These are phyloP conservation scores for Mortierella sp. DNA, from an alignment of 371 early-diverging fungal species.

Conservation along the genomic window DNA sequence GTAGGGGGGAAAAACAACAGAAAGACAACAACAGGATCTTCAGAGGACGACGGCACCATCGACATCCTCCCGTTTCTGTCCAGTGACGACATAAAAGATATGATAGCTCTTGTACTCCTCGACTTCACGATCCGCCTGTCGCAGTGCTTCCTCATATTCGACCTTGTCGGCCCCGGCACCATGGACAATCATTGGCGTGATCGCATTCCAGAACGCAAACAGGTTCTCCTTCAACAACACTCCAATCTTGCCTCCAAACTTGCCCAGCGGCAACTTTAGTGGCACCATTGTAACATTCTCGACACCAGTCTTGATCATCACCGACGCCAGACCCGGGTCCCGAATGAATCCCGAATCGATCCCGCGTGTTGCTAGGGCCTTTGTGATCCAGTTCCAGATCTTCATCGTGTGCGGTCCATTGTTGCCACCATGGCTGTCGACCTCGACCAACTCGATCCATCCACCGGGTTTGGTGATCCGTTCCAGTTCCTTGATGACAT, in stretches of 20 bases:
- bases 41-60: not conserved
- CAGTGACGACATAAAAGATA: conserved; percentile 35
- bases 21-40: not conserved
- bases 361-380: conserved; percentile 22
- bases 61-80: conserved; percentile 24
- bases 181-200: conserved; percentile 34
- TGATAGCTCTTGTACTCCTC: conserved; percentile 43
- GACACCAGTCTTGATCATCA: conserved; percentile 16
- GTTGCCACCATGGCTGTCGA: conserved; percentile 36
- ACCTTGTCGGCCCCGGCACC: conserved; percentile 22
- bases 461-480: conserved; percentile 68
- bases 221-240: conserved; percentile 44
- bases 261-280: conserved; percentile 27
- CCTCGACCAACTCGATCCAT: conserved; percentile 64
- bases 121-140: conserved; percentile 25
- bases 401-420: conserved; percentile 39
- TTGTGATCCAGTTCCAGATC: conserved; percentile 41
- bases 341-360: conserved; percentile 17
- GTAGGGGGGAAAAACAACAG: not conserved
- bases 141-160: conserved; percentile 30
- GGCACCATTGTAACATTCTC: conserved; percentile 19
- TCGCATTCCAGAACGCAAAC: conserved; percentile 39
- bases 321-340: conserved; percentile 6
- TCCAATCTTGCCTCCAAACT: conserved; percentile 50
- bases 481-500: conserved; percentile 57